Conservation (phyloP, 1,284 basidiomycete genomes). For the Termitomyces sp. region DNA sequence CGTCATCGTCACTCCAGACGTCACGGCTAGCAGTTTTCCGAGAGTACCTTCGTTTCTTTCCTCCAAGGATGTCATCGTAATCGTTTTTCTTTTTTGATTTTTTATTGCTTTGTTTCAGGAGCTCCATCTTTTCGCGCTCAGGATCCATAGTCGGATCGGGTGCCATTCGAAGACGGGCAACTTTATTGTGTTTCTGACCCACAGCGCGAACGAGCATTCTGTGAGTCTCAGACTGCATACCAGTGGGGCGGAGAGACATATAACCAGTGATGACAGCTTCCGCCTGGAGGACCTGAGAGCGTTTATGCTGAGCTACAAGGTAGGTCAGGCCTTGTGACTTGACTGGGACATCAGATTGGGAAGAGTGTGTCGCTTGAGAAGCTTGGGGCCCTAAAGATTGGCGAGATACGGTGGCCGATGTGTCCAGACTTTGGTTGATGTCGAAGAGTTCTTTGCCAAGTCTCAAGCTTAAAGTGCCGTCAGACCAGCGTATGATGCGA, state of each 20-base stretch:
- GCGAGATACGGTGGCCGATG: conserved; percentile 54
- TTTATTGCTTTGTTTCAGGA: conserved; percentile 58
- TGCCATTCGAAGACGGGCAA: conserved; percentile 70
- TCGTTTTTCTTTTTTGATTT: conserved; percentile 53
- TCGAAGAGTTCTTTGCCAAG: conserved; percentile 91
- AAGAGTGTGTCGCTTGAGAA: conserved; percentile 26
- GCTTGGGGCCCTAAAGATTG: conserved; percentile 42
- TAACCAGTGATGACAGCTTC: conserved; percentile 81
- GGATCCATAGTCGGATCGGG: conserved; percentile 70
- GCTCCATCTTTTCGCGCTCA: conserved; percentile 66
- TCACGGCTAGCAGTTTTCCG: conserved; percentile 41
- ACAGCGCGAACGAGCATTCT: conserved; percentile 84
- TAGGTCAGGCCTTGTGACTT: conserved; percentile 77
- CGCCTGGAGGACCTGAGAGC: conserved; percentile 79
- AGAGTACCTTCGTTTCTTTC: conserved; percentile 42
- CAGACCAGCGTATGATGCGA: conserved; percentile 87
- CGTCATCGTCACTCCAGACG: conserved; percentile 60
- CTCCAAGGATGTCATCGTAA: conserved; percentile 42
- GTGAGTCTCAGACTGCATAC: conserved; percentile 88
- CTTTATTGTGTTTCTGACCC: conserved; percentile 77
- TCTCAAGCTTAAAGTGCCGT: conserved; percentile 81
- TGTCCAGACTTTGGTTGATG: conserved; percentile 72
- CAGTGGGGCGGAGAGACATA: conserved; percentile 80
- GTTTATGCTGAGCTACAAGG: conserved; percentile 86
- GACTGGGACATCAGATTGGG: conserved; percentile 29